A percentile compares a stretch with the other conserved stretches of the same genome.
Evolutionary conservation across 495 filamentous ascomycete genomes (phyloP).

Genomic region (Lophiotrema nucula): DNA sequence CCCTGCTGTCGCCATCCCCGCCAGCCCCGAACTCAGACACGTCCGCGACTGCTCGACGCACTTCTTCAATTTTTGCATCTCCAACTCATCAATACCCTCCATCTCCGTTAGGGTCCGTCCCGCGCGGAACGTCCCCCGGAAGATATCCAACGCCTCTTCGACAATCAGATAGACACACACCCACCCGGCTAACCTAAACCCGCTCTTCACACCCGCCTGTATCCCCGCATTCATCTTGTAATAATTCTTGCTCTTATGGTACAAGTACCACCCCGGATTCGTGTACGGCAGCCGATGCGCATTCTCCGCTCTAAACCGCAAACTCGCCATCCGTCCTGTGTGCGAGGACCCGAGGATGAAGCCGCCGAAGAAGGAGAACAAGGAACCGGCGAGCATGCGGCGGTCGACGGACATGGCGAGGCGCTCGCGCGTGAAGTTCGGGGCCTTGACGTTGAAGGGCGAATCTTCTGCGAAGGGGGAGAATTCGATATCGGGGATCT

Average conservation of each 20-base stretch:
- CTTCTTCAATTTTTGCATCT: conserved; percentile 20
- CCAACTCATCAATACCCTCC: conserved; percentile 28
- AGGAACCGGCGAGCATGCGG: conserved; percentile 62
- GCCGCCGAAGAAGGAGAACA: conserved; percentile 63
- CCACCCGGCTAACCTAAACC: conserved; percentile 65
- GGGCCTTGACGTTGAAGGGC: neutral
- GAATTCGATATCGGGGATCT: neutral
- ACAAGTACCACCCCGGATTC: conserved; percentile 90
- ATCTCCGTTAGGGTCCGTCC: conserved; percentile 25
- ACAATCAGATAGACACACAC: conserved; percentile 66
- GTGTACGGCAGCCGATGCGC: conserved; percentile 82
- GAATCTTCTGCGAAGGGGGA: conserved; percentile 14
- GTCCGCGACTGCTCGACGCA: conserved; percentile 66
- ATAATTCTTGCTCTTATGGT: conserved; percentile 98
- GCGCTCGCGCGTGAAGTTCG: conserved; percentile 45
- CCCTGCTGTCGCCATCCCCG: conserved; percentile 77
- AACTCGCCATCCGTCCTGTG: conserved; percentile 67
- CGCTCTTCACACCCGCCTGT: conserved; percentile 74
- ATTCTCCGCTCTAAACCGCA: conserved; percentile 91
- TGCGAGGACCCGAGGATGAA: conserved; percentile 67
- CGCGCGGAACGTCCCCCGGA: conserved; percentile 36
- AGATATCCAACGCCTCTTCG: conserved; percentile 78
- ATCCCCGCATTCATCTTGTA: conserved; percentile 69
- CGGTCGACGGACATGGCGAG: conserved; percentile 62
- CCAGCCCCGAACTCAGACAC: conserved; percentile 71